Evolutionary conservation across 2,329 filamentous ascomycete species (phyloP), one percentile per base, ranked within the genome.

Genomic region (Cladophialophora exuberans): DNA sequence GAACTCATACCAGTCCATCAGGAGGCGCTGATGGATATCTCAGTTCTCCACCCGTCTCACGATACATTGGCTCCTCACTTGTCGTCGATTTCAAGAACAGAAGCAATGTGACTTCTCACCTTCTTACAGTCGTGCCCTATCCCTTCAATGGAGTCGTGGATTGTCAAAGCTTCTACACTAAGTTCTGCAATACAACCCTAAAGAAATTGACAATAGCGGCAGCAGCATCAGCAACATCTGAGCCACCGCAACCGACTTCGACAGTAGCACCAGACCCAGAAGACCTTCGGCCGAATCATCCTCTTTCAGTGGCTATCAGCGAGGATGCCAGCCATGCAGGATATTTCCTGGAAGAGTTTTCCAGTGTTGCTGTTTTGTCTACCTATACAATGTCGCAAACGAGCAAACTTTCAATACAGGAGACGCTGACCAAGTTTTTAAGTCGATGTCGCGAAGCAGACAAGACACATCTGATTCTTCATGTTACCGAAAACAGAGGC

Each of bases 381-480:
- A 70, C 78, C 10, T 67, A 70, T 1, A 69, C 65, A 4, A 79
- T 78, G 52, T 61, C 67, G 7, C 60, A 64, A 22, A 57, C 17
- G 1, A 48, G 31, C 9, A 38, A 31, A 17, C n/a, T 52, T 6
- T 43, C 49, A 1, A 64, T 64, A 2, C 62, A 68, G 18, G 30
- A 18, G 6, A 64, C 58, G 0, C 69, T 77, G 53, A 65, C 73
- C 6, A 57, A 70, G 3, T 79, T 84, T 59, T 71, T 85, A 15
- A 68, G 72, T 0, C 68, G 71, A 42, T 76, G 48, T n/a, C 48
- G 48, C 13, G 13, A 51, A 13, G 30, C n/a, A 5, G 73, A 75
- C 2, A 84, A 83, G 65, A 81, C 73, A 11, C 83, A 81, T 65
- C 72, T 88, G 3, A 74, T 88, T 20, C 79, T 88, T 55, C 86